Evolutionary conservation across 108 stramenopile genomes (phyloP).

Genomic region (Stephanodiscus triporus): DNA sequence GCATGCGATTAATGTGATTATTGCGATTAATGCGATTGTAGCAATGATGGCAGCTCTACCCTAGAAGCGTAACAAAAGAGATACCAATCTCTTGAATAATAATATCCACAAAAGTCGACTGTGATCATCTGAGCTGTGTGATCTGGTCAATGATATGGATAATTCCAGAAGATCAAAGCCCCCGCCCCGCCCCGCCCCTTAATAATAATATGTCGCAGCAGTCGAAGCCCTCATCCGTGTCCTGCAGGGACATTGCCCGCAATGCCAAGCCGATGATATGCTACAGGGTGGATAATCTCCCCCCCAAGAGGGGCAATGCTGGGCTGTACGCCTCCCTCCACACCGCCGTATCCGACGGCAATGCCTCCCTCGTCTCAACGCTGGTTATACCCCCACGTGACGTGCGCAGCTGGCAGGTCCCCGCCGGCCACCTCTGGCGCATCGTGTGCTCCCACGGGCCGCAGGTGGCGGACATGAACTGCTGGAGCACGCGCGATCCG

Average conservation of each 20-base stretch:
- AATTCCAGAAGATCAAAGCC: too few species aligned
- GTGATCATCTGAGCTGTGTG: too few species aligned
- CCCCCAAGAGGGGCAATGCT: slow-evolving; percentile 46
- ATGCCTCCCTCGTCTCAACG: slow-evolving; percentile 23
- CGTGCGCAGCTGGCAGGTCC: slow-evolving; percentile 51
- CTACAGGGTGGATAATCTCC: slow-evolving; percentile 56
- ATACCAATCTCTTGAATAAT: too few species aligned
- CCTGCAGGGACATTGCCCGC: slow-evolving; percentile 41
- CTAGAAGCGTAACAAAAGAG: too few species aligned
- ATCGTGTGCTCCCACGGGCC: slow-evolving; percentile 59
- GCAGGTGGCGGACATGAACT: slow-evolving; percentile 72
- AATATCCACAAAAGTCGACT: too few species aligned
- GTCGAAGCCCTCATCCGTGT: too few species aligned
- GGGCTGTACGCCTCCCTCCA: slow-evolving; percentile 50
- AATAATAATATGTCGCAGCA: slow-evolving; percentile 6
- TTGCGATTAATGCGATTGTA: too few species aligned
- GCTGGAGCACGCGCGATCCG: slow-evolving; percentile 46
- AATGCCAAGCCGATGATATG: slow-evolving; percentile 59
- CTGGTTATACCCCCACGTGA: slow-evolving; percentile 53
- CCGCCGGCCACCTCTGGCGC: slow-evolving; percentile 55
- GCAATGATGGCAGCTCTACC: too few species aligned
- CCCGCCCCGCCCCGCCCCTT: too few species aligned
- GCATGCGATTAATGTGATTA: too few species aligned
- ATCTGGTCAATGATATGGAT: too few species aligned
- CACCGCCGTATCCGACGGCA: slow-evolving; percentile 36